phyloP scores from a whole-genome alignment of 1,139 yeast genomes.

The Kodamaea alishanica region DNA sequence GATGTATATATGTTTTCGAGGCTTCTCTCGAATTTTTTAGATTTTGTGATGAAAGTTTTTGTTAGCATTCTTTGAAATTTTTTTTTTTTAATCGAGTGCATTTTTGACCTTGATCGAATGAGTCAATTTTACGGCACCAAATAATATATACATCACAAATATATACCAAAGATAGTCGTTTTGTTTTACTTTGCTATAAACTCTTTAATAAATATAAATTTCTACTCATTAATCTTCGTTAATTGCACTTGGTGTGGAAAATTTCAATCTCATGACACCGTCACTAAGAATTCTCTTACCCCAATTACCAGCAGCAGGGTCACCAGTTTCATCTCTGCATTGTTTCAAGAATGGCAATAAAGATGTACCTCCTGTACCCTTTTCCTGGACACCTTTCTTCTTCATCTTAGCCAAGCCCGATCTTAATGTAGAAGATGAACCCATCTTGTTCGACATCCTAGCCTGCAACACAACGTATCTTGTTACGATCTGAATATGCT shows the following conservation, averaged over 20 bases:
- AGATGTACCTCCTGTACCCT: constrained; percentile 95
- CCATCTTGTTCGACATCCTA: constrained; percentile 46
- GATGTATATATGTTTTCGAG: too few relatives aligned
- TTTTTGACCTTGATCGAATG: too few relatives aligned
- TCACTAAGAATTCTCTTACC: constrained; percentile 72
- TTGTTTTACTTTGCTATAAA: too few relatives aligned
- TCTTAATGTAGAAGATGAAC: constrained; percentile 53
- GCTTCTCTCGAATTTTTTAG: too few relatives aligned
- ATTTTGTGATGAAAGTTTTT: too few relatives aligned
- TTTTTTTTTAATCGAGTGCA: constrained; percentile 3
- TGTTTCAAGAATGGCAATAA: constrained; percentile 88
- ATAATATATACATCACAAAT: too few relatives aligned
- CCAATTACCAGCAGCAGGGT: constrained; percentile 87
- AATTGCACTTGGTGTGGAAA: constrained; percentile 25
- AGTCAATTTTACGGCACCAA: too few relatives aligned
- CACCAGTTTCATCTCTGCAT: constrained; percentile 94
- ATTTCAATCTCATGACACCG: constrained; percentile 48
- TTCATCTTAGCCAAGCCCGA: constrained; percentile 56
- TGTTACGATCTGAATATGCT: constrained; percentile 89
- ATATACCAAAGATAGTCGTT: too few relatives aligned
- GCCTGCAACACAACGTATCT: constrained; percentile 82
- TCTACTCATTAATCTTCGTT: constrained; percentile 13
- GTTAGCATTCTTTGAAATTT: constrained; percentile 1
- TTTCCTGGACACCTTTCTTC: constrained; percentile 46
- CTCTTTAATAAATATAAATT: neutral